These are phyloP conservation scores for Lanmaoa rubissima DNA, from an alignment of 768 basidiomycete species.

Conservation along the genomic window DNA sequence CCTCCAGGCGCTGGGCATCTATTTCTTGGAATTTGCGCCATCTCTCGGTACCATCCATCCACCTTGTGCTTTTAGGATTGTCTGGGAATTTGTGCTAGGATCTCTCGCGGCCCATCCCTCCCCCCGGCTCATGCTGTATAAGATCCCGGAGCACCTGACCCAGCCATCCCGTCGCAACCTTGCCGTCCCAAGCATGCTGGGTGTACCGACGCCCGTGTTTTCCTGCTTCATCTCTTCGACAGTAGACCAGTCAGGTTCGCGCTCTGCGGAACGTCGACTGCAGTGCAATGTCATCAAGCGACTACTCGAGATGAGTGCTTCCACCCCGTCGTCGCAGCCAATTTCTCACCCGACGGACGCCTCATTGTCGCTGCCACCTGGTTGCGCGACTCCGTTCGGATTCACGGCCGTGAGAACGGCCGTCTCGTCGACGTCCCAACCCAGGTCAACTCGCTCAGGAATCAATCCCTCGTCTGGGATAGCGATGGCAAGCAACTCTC, in stretches of 20 bases:
- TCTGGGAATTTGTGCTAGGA: conserved; percentile 50
- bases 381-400: neutral
- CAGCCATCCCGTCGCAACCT: conserved; percentile 66
- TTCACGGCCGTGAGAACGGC: neutral
- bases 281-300: conserved; percentile 61
- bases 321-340: conserved; percentile 29
- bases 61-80: conserved; percentile 58
- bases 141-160: conserved; percentile 61
- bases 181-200: conserved; percentile 59
- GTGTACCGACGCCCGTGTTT: conserved; percentile 51
- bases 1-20: conserved; percentile 39
- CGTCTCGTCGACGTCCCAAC: neutral
- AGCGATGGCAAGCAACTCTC: neutral
- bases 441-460: no score
- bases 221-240: conserved; percentile 26
- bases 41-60: conserved; percentile 51
- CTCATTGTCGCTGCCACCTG: neutral
- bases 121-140: conserved; percentile 55
- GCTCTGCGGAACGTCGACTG: conserved; percentile 46
- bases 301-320: conserved; percentile 75
- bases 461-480: neutral
- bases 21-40: conserved; percentile 40
- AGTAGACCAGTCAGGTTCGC: conserved; percentile 11
- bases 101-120: conserved; percentile 34
- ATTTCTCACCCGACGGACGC: no score